phyloP scores from a whole-genome alignment of 192 early-diverging fungal species.

The Spizellomyces sp. region DNA sequence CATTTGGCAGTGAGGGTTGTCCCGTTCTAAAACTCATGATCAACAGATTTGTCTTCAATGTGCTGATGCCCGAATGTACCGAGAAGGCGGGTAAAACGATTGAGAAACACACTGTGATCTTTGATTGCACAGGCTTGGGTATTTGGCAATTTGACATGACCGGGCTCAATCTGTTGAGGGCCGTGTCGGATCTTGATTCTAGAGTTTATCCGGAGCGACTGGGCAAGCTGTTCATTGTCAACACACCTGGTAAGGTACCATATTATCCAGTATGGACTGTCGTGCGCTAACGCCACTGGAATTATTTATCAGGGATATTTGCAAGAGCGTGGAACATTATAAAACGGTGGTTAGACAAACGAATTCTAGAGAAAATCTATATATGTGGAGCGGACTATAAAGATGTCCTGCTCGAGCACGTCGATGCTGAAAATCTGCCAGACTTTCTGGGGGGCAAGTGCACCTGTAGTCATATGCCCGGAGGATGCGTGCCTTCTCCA shows the following conservation, averaged over 20 bases:
- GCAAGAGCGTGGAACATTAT: slow-evolving; percentile 37
- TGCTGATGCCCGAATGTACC: slow-evolving; percentile 37
- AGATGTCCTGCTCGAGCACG: slow-evolving; percentile 38
- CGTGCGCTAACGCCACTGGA: not conserved
- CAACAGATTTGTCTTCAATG: slow-evolving; percentile 24
- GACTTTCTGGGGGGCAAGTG: slow-evolving; percentile 37
- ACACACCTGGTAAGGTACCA: slow-evolving; percentile 26
- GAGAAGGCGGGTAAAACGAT: slow-evolving; percentile 22
- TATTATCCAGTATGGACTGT: too few relatives aligned
- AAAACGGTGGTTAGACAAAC: slow-evolving; percentile 42
- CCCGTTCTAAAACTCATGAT: too few relatives aligned
- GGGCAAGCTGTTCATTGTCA: slow-evolving; percentile 39
- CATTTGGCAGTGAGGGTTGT: not conserved
- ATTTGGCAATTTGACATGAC: slow-evolving; percentile 40
- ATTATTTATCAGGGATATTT: slow-evolving; percentile 22
- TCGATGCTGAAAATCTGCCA: slow-evolving; percentile 39
- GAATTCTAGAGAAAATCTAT: slow-evolving; percentile 40
- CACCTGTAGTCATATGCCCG: slow-evolving; percentile 39
- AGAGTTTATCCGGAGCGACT: slow-evolving; percentile 43
- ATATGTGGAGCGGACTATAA: slow-evolving; percentile 31
- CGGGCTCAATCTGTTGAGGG: slow-evolving; percentile 32
- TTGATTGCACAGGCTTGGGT: slow-evolving; percentile 38
- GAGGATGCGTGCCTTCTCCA: slow-evolving; percentile 35
- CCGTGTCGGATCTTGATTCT: slow-evolving; percentile 35
- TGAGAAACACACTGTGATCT: slow-evolving; percentile 43